Evolutionary conservation across 2,329 filamentous ascomycete genomes (phyloP).

Genomic region (Chaetomium sp.): DNA sequence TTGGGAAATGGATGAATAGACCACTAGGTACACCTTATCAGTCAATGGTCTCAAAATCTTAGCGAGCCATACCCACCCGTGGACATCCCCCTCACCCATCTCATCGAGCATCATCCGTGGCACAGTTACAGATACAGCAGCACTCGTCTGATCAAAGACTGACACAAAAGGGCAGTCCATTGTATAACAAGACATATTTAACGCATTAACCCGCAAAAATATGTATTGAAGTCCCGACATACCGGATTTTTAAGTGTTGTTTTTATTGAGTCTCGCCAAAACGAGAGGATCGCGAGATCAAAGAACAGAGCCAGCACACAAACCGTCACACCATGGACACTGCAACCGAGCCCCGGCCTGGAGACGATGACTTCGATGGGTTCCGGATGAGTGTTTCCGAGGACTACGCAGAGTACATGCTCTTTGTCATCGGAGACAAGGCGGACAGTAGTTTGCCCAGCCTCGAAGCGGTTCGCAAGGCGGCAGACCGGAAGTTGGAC

Average conservation of each 20-base stretch:
- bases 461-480: constrained; percentile 72
- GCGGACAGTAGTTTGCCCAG: constrained; percentile 57
- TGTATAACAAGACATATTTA: not conserved
- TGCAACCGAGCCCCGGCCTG: constrained; percentile 32
- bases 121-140: not conserved
- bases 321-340: constrained; percentile 23
- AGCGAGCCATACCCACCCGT: not conserved
- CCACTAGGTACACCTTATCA: not conserved
- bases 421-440: constrained; percentile 68
- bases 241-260: not conserved
- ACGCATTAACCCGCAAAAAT: not conserved
- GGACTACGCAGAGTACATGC: constrained; percentile 81
- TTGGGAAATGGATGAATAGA: not conserved
- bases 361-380: constrained; percentile 37
- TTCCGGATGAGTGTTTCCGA: constrained; percentile 62
- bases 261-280: not conserved
- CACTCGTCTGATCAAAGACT: not conserved
- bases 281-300: not conserved
- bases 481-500: constrained; percentile 63
- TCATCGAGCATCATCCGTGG: not conserved
- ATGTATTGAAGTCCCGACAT: not conserved
- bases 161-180: not conserved
- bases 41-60: not conserved
- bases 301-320: not conserved
- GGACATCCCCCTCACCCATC: not conserved